phyloP scores from a whole-genome alignment of 2,329 filamentous ascomycete genomes.

The Zelopaecilomyces penicillatus region DNA sequence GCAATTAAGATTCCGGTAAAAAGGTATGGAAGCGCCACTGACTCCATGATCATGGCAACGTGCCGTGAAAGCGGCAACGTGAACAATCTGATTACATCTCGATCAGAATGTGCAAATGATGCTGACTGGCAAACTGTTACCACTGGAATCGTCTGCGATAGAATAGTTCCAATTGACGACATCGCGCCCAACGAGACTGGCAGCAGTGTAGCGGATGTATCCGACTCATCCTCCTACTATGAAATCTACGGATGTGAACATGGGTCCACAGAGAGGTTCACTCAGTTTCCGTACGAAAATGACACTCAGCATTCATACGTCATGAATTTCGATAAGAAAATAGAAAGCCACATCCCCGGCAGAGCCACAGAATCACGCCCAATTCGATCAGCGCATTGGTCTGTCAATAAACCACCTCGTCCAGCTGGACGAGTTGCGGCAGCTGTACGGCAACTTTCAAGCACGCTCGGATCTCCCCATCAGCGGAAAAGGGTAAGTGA shows the following conservation, averaged over 20 bases:
- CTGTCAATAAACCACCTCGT: conserved; percentile 10
- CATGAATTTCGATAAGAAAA: too few relatives aligned
- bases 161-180: conserved; percentile 15
- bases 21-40: conserved; percentile 8
- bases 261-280: not conserved
- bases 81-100: conserved; percentile 7
- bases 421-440: conserved; percentile 15
- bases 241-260: not conserved
- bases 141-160: conserved; percentile 19
- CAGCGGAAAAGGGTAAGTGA: conserved; percentile 1
- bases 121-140: conserved; percentile 31
- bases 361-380: too few relatives aligned
- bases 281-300: too few relatives aligned
- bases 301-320: too few relatives aligned
- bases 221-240: conserved; percentile 23
- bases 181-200: conserved; percentile 24
- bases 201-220: conserved; percentile 38
- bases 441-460: conserved; percentile 18
- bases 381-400: conserved; percentile 9
- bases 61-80: not conserved
- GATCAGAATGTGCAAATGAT: conserved; percentile 14
- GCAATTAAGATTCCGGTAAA: conserved; percentile 27
- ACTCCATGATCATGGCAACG: not conserved
- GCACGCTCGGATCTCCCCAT: conserved; percentile 2
- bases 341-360: too few relatives aligned